phyloP scores from a whole-genome alignment of 176 grass and related monocot genomes.

The Dactylis glomerata region DNA sequence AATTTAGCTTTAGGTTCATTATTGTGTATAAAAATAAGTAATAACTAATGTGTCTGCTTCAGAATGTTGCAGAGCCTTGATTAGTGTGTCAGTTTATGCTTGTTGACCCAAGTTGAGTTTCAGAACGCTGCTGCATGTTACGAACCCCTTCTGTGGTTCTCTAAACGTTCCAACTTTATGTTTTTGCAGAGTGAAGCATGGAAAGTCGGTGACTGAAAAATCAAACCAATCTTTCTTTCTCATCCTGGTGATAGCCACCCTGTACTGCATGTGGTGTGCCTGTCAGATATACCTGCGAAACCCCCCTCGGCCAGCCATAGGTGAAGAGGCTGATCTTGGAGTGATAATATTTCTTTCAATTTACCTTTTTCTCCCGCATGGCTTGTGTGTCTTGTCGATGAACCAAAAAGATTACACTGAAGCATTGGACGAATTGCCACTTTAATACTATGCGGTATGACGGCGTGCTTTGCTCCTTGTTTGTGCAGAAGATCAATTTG shows the following conservation, averaged over 20 bases:
- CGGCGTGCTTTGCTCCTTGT: neutral
- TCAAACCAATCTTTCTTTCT: constrained; percentile 74
- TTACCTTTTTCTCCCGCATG: constrained; percentile 86
- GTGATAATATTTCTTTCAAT: constrained; percentile 73
- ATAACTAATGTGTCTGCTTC: neutral
- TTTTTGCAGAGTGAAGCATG: constrained; percentile 57
- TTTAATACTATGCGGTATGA: constrained; percentile 22
- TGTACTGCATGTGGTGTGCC: constrained; percentile 85
- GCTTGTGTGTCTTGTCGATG: constrained; percentile 68
- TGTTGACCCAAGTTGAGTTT: constrained; percentile 2
- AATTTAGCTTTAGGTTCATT: neutral
- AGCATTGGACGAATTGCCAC: constrained; percentile 45
- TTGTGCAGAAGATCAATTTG: neutral
- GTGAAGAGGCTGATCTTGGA: constrained; percentile 98
- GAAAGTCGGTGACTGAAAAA: constrained; percentile 46
- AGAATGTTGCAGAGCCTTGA: neutral
- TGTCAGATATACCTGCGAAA: constrained; percentile 81
- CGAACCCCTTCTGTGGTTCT: neutral
- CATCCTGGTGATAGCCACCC: constrained; percentile 49
- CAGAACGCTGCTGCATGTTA: neutral
- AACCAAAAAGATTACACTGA: constrained; percentile 60
- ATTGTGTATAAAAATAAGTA: neutral
- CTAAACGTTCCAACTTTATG: constrained; percentile 17
- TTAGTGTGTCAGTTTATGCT: neutral
- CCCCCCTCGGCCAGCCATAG: constrained; percentile 67